A percentile compares a stretch with the other conserved stretches of the same genome.
Evolutionary conservation across 768 basidiomycete species (phyloP).

Genomic region (Brasilioporus rufonigricans): DNA sequence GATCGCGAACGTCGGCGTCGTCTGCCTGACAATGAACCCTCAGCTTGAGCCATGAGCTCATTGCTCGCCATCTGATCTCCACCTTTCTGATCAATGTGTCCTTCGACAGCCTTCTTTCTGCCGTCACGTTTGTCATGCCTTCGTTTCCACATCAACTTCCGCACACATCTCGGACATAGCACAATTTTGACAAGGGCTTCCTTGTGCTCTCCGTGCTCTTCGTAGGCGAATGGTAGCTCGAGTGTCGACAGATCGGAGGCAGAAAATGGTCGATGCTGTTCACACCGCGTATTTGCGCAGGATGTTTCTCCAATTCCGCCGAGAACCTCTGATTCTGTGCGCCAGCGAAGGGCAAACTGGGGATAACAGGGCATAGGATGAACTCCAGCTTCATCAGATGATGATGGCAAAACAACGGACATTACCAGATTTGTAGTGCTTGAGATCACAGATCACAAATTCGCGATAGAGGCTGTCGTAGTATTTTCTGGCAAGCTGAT

Average conservation of each 20-base stretch:
- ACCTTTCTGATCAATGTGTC: background rate
- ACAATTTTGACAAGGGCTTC: constrained; percentile 90
- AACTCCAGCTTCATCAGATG: background rate
- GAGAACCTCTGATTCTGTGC: constrained; percentile 88
- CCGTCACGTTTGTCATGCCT: constrained; percentile 53
- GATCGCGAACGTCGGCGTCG: constrained; percentile 27
- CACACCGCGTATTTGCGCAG: constrained; percentile 88
- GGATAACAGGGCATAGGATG: too few relatives aligned
- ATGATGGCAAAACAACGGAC: constrained; percentile 41
- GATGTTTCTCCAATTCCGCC: constrained; percentile 82
- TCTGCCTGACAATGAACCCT: background rate
- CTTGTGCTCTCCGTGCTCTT: constrained; percentile 72
- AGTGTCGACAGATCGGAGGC: constrained; percentile 58
- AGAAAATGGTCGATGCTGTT: constrained; percentile 46
- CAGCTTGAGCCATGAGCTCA: background rate
- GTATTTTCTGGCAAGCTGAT: constrained; percentile 84
- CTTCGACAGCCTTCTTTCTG: background rate
- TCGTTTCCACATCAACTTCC: constrained; percentile 87
- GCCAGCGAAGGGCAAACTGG: constrained; percentile 90
- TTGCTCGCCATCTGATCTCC: background rate
- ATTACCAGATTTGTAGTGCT: constrained; percentile 92
- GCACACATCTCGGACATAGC: constrained; percentile 72
- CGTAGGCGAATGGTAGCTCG: constrained; percentile 88
- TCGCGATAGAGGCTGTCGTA: constrained; percentile 88
- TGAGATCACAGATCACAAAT: constrained; percentile 88